Evolutionary conservation across 1,284 basidiomycete genomes (phyloP), one percentile per base, ranked within the genome.

Genomic region (Mycena citricolor): DNA sequence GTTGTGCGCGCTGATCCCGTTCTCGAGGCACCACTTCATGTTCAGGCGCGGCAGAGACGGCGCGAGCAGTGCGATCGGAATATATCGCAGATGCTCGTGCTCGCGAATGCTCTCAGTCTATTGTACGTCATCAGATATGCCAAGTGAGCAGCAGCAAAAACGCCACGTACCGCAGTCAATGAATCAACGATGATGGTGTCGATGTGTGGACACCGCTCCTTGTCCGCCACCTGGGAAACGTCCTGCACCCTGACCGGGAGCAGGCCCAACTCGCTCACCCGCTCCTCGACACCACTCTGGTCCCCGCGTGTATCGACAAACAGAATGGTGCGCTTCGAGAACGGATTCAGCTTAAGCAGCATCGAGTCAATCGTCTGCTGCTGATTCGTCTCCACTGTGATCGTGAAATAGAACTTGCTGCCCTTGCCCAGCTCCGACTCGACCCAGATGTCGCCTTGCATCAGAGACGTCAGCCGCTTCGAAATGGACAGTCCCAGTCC

Each of bases 381-480:
- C 47, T 40, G 30, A 54, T 83, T 87, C 55, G 91, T 87, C 68
- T 87, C 85, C 22, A 86, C 89, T 2, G 82, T 83, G 68, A 94
- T 92, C 19, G 91, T 94, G 73, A 98, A 99, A 83, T 90, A 97
- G 80, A 99, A 99, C 65, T 90, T 87, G 64, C 87, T 91, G 12
- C 97, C 97, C 58, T 90, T 88, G 39, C 89, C 82, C 54, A 92
- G 83, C 62, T 97, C 92, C 49, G 84, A 89, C 64, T 97, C 90
- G 34, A 99, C 97, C 97, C 97, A 99, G 73, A 99, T 90, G 60
- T 97, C 93, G 46, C 97, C 97, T 58, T 90, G 84, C 97, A 99
- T 99, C 55, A 99, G 84, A 53, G 87, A 90, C 36, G 98, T 95
- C 16, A 99, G 83, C 0, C 95, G 86, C 60, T 98, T 93, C 24